Evolutionary conservation across 1,284 basidiomycete species (phyloP).

Genomic region (Cutaneotrichosporon mucoides): DNA sequence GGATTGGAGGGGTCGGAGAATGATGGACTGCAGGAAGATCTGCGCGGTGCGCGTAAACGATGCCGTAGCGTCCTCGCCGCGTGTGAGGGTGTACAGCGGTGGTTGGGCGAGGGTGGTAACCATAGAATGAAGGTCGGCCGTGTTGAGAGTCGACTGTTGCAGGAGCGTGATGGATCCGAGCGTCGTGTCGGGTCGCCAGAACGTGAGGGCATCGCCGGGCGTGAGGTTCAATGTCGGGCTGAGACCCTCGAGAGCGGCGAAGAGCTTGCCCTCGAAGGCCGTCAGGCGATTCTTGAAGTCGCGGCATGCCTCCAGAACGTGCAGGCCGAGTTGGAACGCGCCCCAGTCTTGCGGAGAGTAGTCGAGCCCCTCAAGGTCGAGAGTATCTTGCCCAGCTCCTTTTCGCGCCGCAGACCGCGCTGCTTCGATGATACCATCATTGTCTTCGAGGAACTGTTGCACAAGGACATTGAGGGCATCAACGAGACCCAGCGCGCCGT

Average conservation of each 20-base stretch:
- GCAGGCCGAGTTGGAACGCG: constrained; percentile 74
- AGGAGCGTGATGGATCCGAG: constrained; percentile 68
- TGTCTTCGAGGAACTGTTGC: constrained; percentile 63
- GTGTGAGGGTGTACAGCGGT: constrained; percentile 54
- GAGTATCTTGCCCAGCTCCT: constrained; percentile 25
- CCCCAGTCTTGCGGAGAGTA: constrained; percentile 83
- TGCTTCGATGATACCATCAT: constrained; percentile 42
- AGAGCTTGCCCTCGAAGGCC: constrained; percentile 66
- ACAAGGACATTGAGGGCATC: constrained; percentile 68
- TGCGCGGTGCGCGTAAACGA: constrained; percentile 71
- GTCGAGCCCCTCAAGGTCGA: constrained; percentile 54
- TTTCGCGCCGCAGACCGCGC: constrained; percentile 3
- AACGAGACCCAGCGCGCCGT: constrained; percentile 68
- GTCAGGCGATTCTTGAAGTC: constrained; percentile 63
- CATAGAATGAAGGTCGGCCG: constrained; percentile 65
- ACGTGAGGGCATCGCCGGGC: constrained; percentile 53
- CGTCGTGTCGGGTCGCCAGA: constrained; percentile 59
- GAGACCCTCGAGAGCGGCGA: constrained; percentile 58
- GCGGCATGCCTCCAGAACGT: constrained; percentile 71
- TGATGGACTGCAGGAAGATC: constrained; percentile 68
- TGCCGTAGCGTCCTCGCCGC: constrained; percentile 60
- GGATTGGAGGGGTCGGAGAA: constrained; percentile 75
- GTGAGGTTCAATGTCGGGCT: constrained; percentile 59
- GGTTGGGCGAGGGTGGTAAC: constrained; percentile 42
- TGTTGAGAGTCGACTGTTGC: constrained; percentile 75